Conservation (phyloP, 768 basidiomycete genomes). For the Boletus reticulatus region DNA sequence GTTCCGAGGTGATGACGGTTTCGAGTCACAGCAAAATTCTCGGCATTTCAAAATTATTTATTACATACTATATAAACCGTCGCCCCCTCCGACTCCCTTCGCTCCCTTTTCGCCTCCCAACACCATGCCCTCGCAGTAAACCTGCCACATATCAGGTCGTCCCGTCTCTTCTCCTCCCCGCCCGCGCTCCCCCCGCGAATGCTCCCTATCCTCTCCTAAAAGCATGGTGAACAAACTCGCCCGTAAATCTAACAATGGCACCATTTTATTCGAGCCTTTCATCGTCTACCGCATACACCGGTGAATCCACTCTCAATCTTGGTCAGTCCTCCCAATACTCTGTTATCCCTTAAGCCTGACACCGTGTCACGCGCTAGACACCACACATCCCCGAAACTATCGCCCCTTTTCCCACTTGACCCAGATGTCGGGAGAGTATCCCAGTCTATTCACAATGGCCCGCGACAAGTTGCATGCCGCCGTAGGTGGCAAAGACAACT, state of each 20-base stretch:
- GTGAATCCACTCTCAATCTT: constrained; percentile 29
- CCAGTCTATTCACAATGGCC: constrained; percentile 60
- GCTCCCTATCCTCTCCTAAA: constrained; percentile 34
- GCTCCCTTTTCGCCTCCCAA: constrained; percentile 26
- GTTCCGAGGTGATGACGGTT: constrained; percentile 27
- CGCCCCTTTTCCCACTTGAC: constrained; percentile 7
- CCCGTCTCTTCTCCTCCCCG: constrained; percentile 1
- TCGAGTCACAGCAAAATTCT: constrained; percentile 35
- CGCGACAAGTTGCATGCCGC: constrained; percentile 72
- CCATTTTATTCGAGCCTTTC: constrained; percentile 83
- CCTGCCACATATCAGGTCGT: constrained; percentile 8
- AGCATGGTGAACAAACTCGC: constrained; percentile 84
- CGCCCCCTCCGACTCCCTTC: constrained; percentile 22
- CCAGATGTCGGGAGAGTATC: constrained; percentile 48
- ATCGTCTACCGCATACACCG: constrained; percentile 85
- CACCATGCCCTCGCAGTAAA: constrained; percentile 39
- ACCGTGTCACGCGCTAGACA: constrained; percentile 18
- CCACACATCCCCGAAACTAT: constrained; percentile 5
- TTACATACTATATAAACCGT: constrained; percentile 43
- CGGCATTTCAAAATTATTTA: constrained; percentile 26
- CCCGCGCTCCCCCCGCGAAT: constrained; percentile 26
- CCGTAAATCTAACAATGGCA: constrained; percentile 81
- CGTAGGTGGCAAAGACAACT: constrained; percentile 57
- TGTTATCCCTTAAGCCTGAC: not conserved
- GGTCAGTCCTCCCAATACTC: constrained; percentile 15